phyloP scores from a whole-genome alignment of 2,329 filamentous ascomycete species.

The Penicillium sp. region DNA sequence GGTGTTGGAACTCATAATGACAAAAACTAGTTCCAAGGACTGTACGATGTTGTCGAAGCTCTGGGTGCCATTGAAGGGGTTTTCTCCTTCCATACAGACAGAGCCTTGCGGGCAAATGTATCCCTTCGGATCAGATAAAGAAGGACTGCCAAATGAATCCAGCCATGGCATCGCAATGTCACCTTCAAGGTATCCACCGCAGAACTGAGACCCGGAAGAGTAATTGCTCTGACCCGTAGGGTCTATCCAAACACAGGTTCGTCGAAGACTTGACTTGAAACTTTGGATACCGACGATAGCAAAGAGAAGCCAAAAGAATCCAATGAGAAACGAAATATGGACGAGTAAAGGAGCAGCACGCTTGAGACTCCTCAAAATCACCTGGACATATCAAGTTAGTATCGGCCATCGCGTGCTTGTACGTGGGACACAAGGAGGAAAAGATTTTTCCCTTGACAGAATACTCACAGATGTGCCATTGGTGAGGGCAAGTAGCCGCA shows the following conservation, averaged over 20 bases:
- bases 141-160: slow-evolving; percentile 46
- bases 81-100: slow-evolving; percentile 69
- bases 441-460: neutral
- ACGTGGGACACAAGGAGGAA: neutral
- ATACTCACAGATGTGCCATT: slow-evolving; percentile 73
- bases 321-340: slow-evolving; percentile 87
- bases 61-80: slow-evolving; percentile 77
- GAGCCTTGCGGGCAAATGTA: slow-evolving; percentile 82
- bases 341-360: slow-evolving; percentile 87
- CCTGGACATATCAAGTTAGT: slow-evolving; percentile 43
- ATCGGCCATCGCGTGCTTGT: too few species aligned
- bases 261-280: slow-evolving; percentile 77
- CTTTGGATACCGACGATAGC: slow-evolving; percentile 95
- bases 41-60: slow-evolving; percentile 94
- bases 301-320: slow-evolving; percentile 97
- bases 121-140: slow-evolving; percentile 60
- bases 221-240: slow-evolving; percentile 43
- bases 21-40: slow-evolving; percentile 89
- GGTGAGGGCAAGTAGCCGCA: slow-evolving; percentile 84
- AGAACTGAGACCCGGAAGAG: slow-evolving; percentile 59
- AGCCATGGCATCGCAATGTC: slow-evolving; percentile 63
- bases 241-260: slow-evolving; percentile 73
- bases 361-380: slow-evolving; percentile 91
- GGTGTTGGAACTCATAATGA: slow-evolving; percentile 97
- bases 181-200: slow-evolving; percentile 71